Conservation (phyloP, 345 rosid genomes). For the Angophora floribunda region DNA sequence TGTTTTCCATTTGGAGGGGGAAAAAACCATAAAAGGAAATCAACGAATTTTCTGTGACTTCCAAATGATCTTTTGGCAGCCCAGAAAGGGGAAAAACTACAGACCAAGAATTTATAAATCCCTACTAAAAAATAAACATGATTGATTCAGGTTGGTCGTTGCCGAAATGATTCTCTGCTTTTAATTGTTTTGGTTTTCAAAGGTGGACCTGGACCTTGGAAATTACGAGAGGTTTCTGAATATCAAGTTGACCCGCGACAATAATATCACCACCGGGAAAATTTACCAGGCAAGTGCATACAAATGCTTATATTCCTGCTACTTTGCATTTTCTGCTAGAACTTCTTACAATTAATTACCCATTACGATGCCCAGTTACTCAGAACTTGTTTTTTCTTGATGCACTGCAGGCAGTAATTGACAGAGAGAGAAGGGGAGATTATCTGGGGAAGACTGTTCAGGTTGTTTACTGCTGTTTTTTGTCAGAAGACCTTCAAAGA, state of each 20-base stretch:
- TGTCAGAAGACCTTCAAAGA: neutral
- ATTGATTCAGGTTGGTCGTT: neutral
- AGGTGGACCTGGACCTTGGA: constrained; percentile 99
- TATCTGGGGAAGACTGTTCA: constrained; percentile 97
- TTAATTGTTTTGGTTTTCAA: neutral
- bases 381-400: neutral
- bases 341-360: neutral
- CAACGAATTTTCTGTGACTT: neutral
- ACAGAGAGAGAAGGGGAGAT: constrained; percentile 93
- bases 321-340: neutral
- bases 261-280: constrained; percentile 92
- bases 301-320: neutral
- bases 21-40: neutral
- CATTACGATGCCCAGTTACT: neutral
- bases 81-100: neutral
- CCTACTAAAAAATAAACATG: neutral
- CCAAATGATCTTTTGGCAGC: neutral
- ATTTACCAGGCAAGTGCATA: constrained; percentile 64
- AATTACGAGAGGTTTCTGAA: constrained; percentile 95
- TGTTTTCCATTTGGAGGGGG: neutral
- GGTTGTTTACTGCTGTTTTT: constrained; percentile 21
- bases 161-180: neutral
- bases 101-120: neutral
- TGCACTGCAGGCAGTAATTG: constrained; percentile 56
- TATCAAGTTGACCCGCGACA: constrained; percentile 72